Base-by-base conservation (phyloP, 2,329 filamentous ascomycete species). In the Acephala macrosclerotiorum region DNA sequence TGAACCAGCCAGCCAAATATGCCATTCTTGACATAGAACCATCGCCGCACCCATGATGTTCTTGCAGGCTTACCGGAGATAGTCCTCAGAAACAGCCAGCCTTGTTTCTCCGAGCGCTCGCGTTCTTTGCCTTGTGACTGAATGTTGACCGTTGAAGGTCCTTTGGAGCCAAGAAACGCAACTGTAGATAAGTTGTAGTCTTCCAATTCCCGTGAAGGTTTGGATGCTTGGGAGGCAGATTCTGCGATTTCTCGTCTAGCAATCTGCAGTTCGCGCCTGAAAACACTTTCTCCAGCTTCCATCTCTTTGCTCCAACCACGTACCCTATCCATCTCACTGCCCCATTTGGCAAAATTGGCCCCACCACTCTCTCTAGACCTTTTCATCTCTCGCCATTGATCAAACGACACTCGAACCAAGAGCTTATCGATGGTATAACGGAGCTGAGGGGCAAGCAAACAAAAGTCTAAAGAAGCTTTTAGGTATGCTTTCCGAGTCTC, bases 1-100 rank as follows among this genome's bases (percentile, higher is more conserved):
- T 96, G 94, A 22, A 96, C 87, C 5, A 99, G 84, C 89, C 94
- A 98, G 25, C 96, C 96, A 78, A 99, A 98, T 65, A 98, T 96
- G 45, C 96, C 95, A 75, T 97, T 91, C 70, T 95, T 94, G 72
- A 97, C 91, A 77, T 97, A 98, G 75, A 96, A 97, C 96, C 96
- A 99, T 61, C 95, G 87, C 66, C 93, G 87, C 29, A 93, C 86
- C 96, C 96, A 99, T 47, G 88, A 86, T n/a, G 94, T 93, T 67
- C 95, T 86, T 16, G 94, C 92, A 0, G 95, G 95, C 77, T 97
- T 98, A 40, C 94, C 94, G 1, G 92, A 89, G 8, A 94, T 82
- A 0, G 90, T 92, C 60, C 93, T 87, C 71, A 97, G 78, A 77
- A 94, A 97, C 2, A 99, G 81, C 96, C 96, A 99, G 2, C 95